These are phyloP conservation scores for Yarrowia porcina DNA, from an alignment of 805 yeast species.

Conservation along the genomic window DNA sequence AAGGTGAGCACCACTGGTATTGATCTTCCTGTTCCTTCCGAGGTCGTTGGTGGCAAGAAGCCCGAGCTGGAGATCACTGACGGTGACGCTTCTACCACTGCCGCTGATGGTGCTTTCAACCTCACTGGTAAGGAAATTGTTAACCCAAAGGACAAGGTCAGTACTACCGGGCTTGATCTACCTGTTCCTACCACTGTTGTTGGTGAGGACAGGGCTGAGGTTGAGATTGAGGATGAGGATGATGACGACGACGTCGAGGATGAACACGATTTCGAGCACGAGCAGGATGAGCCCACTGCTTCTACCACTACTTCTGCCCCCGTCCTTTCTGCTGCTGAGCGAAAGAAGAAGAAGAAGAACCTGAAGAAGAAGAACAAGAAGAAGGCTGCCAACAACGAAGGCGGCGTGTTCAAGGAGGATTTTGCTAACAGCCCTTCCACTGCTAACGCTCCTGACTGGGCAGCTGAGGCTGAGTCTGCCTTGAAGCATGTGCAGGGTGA, in stretches of 20 bases:
- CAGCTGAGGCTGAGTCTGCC: slow-evolving; percentile 26
- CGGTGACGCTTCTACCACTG: not conserved
- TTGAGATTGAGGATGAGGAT: slow-evolving; percentile 20
- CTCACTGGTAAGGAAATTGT: slow-evolving; percentile 4
- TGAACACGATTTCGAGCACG: slow-evolving; percentile 13
- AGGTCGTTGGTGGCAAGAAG: not conserved
- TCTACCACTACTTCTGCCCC: not conserved
- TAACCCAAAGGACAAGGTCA: slow-evolving; percentile 7
- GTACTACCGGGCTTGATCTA: not conserved
- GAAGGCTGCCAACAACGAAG: slow-evolving; percentile 16
- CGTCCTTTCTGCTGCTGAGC: slow-evolving; percentile 21
- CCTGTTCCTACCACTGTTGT: slow-evolving; percentile 6
- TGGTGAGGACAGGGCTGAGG: slow-evolving; percentile 10
- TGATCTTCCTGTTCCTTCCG: not conserved
- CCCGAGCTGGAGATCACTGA: not conserved
- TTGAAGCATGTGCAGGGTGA: slow-evolving; percentile 24
- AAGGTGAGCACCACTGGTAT: slow-evolving; percentile 11
- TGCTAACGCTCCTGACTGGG: slow-evolving; percentile 21
- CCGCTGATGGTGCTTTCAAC: not conserved
- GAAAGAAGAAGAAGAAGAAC: slow-evolving; percentile 15
- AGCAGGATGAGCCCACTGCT: not conserved
- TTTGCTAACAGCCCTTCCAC: slow-evolving; percentile 19
- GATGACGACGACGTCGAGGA: slow-evolving; percentile 12
- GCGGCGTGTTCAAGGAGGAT: slow-evolving; percentile 22
- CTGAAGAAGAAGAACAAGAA: slow-evolving; percentile 13